Percentiles rank a stretch among this genome's conserved stretches.
These are phyloP conservation scores for Liriodendron chinense DNA, from an alignment of 164 flowering plant genomes.

Conservation along the genomic window DNA sequence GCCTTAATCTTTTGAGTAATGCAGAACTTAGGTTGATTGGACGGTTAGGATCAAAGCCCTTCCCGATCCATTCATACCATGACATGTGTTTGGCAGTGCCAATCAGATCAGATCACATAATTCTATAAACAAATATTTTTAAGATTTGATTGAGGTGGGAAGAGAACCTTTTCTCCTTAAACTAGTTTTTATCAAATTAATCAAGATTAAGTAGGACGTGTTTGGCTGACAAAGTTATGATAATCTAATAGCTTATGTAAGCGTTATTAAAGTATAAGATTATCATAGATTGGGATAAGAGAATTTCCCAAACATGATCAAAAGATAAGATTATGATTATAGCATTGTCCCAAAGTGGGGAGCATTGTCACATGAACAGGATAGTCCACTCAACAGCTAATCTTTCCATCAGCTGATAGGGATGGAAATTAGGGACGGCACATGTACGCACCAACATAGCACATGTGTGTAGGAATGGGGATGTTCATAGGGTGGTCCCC, in stretches of 20 bases:
- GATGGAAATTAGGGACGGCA: background rate
- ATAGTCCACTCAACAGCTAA: background rate
- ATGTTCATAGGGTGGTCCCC: too few species aligned
- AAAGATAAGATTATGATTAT: background rate
- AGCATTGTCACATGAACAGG: constrained; percentile 5
- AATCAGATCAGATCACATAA: too few species aligned
- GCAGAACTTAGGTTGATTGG: too few species aligned
- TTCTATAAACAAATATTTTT: background rate
- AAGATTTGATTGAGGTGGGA: background rate
- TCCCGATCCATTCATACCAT: too few species aligned
- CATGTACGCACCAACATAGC: background rate
- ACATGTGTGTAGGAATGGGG: background rate
- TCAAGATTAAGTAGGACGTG: background rate
- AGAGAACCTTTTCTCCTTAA: background rate
- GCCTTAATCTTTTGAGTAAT: too few species aligned
- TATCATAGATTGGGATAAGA: background rate
- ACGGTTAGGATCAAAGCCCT: too few species aligned
- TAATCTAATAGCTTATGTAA: background rate
- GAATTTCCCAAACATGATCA: background rate
- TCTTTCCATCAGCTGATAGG: background rate
- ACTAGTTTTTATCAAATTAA: background rate
- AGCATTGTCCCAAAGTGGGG: background rate
- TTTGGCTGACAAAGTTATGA: background rate
- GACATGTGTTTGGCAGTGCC: too few species aligned
- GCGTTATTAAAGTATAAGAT: background rate